phyloP scores from a whole-genome alignment of 768 basidiomycete species.

The Rhizopogon vesiculosus region DNA sequence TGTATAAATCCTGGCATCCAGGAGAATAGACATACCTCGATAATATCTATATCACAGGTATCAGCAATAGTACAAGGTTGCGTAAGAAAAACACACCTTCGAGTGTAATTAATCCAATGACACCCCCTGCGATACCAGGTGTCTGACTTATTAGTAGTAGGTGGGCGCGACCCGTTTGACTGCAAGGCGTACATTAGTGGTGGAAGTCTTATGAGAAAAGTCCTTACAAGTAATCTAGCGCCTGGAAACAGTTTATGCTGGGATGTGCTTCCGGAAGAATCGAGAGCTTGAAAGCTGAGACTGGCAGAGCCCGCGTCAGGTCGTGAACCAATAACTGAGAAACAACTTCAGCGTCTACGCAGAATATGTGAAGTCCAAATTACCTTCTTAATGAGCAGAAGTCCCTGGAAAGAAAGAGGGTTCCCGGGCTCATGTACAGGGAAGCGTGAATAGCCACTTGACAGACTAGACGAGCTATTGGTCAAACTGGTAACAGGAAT shows the following conservation, averaged over 20 bases:
- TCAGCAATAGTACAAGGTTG: not conserved
- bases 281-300: slow-evolving; percentile 71
- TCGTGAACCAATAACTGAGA: slow-evolving; percentile 82
- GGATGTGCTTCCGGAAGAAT: slow-evolving; percentile 89
- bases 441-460: slow-evolving; percentile 90
- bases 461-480: slow-evolving; percentile 36
- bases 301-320: slow-evolving; percentile 69
- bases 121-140: slow-evolving; percentile 80
- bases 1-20: not conserved
- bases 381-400: slow-evolving; percentile 82
- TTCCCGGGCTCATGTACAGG: slow-evolving; percentile 78
- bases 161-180: slow-evolving; percentile 94
- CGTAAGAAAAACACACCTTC: slow-evolving; percentile 48
- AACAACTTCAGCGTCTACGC: slow-evolving; percentile 3
- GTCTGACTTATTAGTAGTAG: slow-evolving; percentile 80
- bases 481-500: not conserved
- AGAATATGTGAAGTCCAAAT: slow-evolving; percentile 5
- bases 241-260: slow-evolving; percentile 91
- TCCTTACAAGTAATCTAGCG: slow-evolving; percentile 83
- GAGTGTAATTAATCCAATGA: slow-evolving; percentile 86
- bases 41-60: slow-evolving; percentile 50
- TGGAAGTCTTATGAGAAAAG: not conserved
- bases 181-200: slow-evolving; percentile 19
- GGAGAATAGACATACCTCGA: slow-evolving; percentile 45
- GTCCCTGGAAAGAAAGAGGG: slow-evolving; percentile 68